phyloP scores from a whole-genome alignment of 495 filamentous ascomycete genomes.

The Penicillium dipodomyicola region DNA sequence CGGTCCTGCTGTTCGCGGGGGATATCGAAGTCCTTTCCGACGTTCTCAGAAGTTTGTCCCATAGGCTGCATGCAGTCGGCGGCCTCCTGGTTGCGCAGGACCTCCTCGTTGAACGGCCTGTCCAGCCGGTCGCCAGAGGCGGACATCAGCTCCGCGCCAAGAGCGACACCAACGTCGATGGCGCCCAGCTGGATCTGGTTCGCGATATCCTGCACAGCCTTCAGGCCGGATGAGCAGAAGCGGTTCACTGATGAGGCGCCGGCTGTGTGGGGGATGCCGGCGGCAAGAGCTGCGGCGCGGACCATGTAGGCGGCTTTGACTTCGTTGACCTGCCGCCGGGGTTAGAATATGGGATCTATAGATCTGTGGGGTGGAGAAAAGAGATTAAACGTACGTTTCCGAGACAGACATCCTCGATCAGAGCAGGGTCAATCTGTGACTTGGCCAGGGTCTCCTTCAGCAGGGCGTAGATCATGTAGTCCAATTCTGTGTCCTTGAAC shows the following conservation, averaged over 20 bases:
- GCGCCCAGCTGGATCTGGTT: conserved; percentile 76
- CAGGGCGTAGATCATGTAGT: conserved; percentile 76
- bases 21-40: conserved; percentile 87
- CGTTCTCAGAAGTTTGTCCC: conserved; percentile 97
- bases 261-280: conserved; percentile 90
- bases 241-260: conserved; percentile 81
- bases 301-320: conserved; percentile 84
- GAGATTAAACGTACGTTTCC: conserved; percentile 67
- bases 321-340: conserved; percentile 69
- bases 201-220: conserved; percentile 91
- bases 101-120: conserved; percentile 71
- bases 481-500: conserved; percentile 91
- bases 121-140: conserved; percentile 63
- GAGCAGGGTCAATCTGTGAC: conserved; percentile 73
- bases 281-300: conserved; percentile 83
- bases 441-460: conserved; percentile 71
- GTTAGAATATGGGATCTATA: not conserved
- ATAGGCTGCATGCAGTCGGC: conserved; percentile 89
- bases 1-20: conserved; percentile 74
- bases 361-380: too few species aligned
- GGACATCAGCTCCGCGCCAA: conserved; percentile 88
- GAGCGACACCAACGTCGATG: conserved; percentile 83
- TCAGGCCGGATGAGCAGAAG: conserved; percentile 95
- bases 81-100: conserved; percentile 73
- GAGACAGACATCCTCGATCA: conserved; percentile 89